These are phyloP conservation scores for Brettanomyces anomalus DNA, from an alignment of 805 yeast species.

Conservation along the genomic window DNA sequence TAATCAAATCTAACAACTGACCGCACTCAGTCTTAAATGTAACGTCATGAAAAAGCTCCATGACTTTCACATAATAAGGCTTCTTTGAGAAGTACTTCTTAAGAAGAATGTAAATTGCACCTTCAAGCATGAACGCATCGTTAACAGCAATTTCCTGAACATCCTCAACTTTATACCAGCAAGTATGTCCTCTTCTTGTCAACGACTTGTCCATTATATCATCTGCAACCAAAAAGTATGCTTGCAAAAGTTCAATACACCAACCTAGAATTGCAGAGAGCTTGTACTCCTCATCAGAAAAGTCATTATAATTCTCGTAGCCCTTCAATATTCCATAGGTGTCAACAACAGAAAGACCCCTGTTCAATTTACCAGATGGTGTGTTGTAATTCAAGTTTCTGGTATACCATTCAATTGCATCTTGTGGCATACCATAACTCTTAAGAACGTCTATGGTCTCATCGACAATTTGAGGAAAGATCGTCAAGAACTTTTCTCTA, in stretches of 20 bases:
- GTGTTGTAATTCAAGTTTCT: constrained; percentile 73
- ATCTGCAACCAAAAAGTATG: constrained; percentile 94
- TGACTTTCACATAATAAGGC: constrained; percentile 74
- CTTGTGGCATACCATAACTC: constrained; percentile 72
- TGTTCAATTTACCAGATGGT: constrained; percentile 93
- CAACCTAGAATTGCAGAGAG: constrained; percentile 88
- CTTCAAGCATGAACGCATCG: constrained; percentile 95
- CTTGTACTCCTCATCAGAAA: constrained; percentile 59
- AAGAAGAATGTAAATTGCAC: constrained; percentile 80
- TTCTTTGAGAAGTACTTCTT: constrained; percentile 83
- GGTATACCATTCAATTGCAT: constrained; percentile 80
- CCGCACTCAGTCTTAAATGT: constrained; percentile 98
- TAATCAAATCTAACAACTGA: constrained; percentile 87
- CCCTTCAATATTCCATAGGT: constrained; percentile 77
- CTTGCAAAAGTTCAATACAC: constrained; percentile 91
- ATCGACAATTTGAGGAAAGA: constrained; percentile 68
- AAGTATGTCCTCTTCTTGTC: constrained; percentile 97
- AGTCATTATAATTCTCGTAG: constrained; percentile 45
- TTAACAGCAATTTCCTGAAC: constrained; percentile 94
- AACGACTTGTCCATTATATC: constrained; percentile 97
- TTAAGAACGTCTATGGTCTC: constrained; percentile 59
- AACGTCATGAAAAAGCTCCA: constrained; percentile 94
- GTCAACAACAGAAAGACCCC: constrained; percentile 93
- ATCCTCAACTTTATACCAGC: constrained; percentile 80
- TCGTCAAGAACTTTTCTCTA: constrained; percentile 50